Evolutionary conservation across 441 rosid genomes (phyloP).

Genomic region (Geranium incanum): DNA sequence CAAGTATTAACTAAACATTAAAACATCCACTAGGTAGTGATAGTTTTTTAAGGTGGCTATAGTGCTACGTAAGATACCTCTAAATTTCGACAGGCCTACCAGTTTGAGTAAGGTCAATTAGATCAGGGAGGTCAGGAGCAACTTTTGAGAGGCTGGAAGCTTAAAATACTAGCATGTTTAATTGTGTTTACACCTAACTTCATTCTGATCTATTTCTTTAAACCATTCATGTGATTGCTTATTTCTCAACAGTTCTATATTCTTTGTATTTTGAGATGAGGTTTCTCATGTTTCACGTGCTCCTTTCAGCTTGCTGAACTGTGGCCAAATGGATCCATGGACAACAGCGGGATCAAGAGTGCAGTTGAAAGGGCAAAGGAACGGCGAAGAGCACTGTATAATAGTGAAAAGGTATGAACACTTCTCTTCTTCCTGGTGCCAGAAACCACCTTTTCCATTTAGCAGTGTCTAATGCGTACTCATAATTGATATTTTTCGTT

Average conservation of each 20-base stretch:
- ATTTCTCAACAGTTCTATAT: too few species aligned
- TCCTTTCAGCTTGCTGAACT: constrained; percentile 32
- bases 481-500: too few species aligned
- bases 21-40: neutral
- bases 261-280: neutral
- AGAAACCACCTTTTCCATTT: neutral
- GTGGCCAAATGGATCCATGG: constrained; percentile 38
- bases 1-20: too few species aligned
- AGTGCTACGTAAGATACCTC: neutral
- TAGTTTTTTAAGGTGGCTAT: neutral
- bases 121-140: neutral
- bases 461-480: neutral
- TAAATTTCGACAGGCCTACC: neutral
- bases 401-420: constrained; percentile 21
- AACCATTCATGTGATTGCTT: neutral
- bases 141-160: neutral
- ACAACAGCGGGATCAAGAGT: constrained; percentile 29
- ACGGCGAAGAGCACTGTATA: constrained; percentile 24
- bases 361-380: constrained; percentile 34
- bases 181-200: neutral
- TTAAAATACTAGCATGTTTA: neutral
- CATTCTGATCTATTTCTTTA: neutral
- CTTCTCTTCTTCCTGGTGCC: neutral
- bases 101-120: neutral
- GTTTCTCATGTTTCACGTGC: constrained; percentile 4